Conservation (phyloP, 2,329 filamentous ascomycete genomes). For the Hirsutella rhossiliensis region DNA sequence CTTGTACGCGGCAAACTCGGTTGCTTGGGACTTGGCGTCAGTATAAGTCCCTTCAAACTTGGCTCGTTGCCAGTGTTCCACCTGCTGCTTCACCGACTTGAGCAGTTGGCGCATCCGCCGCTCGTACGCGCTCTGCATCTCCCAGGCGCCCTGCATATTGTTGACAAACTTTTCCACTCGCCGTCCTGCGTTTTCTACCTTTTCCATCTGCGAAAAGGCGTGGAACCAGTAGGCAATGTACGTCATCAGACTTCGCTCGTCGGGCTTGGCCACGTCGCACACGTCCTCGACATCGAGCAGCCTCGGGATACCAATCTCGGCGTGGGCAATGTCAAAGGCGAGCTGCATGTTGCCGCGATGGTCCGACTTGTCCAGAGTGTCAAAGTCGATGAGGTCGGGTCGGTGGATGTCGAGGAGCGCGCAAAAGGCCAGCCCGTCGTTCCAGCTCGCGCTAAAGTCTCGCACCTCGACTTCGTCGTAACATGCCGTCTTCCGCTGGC, state of each 20-base stretch:
- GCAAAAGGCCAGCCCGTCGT: conserved; percentile 92
- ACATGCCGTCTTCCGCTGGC: conserved; percentile 95
- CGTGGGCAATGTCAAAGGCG: conserved; percentile 89
- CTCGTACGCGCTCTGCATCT: conserved; percentile 97
- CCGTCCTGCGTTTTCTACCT: conserved; percentile 92
- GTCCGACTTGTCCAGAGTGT: conserved; percentile 84
- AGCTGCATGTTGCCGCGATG: conserved; percentile 96
- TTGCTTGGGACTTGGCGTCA: conserved; percentile 80
- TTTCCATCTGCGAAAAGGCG: conserved; percentile 97
- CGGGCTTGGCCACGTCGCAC: conserved; percentile 88
- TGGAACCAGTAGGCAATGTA: conserved; percentile 99
- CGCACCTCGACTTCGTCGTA: conserved; percentile 94
- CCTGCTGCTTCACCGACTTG: conserved; percentile 60
- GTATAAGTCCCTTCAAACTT: conserved; percentile 84
- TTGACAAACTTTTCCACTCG: conserved; percentile 97
- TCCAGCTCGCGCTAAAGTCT: conserved; percentile 95
- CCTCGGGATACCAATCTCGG: conserved; percentile 94
- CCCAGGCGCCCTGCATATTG: conserved; percentile 98
- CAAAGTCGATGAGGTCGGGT: conserved; percentile 94
- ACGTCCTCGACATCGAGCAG: conserved; percentile 96
- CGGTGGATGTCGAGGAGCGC: conserved; percentile 93
- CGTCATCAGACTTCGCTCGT: conserved; percentile 95
- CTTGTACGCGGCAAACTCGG: conserved; percentile 80
- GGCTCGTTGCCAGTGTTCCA: conserved; percentile 63
- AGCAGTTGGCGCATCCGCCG: conserved; percentile 77